Evolutionary conservation across 495 filamentous ascomycete genomes (phyloP).

Genomic region (Thozetella sp.): DNA sequence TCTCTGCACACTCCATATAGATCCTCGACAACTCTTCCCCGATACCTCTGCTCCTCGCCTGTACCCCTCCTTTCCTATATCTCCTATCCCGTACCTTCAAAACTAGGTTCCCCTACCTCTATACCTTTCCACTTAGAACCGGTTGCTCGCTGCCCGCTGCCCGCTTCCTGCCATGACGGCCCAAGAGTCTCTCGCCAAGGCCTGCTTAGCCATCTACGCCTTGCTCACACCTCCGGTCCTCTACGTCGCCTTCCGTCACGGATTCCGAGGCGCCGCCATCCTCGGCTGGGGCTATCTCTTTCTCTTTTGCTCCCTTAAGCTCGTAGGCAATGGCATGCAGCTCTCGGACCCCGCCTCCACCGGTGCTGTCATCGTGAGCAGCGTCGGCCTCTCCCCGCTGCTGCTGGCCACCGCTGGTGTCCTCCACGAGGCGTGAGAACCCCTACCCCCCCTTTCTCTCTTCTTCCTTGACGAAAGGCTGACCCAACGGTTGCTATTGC

Average conservation of each 20-base stretch:
- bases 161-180: not conserved
- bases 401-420: conserved; percentile 36
- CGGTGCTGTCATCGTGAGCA: conserved; percentile 33
- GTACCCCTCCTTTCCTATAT: no score
- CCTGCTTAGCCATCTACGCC: conserved; percentile 36
- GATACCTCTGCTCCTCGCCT: no score
- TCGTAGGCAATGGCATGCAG: conserved; percentile 33
- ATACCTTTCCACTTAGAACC: not conserved
- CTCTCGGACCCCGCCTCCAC: conserved; percentile 22
- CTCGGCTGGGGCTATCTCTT: conserved; percentile 40
- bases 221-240: conserved; percentile 25
- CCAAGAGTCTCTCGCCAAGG: conserved; percentile 20
- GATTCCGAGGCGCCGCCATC: conserved; percentile 24
- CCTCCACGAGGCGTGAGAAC: conserved; percentile 41
- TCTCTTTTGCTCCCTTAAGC: conserved; percentile 35
- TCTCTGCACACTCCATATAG: no score
- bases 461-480: not conserved
- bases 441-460: not conserved
- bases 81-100: no score
- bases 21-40: no score
- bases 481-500: conserved; percentile 5
- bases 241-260: conserved; percentile 33
- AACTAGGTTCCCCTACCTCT: no score
- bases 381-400: conserved; percentile 44
- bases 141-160: no score